Evolutionary conservation across 768 basidiomycete species (phyloP).

Genomic region (Rhizopogon rudus): DNA sequence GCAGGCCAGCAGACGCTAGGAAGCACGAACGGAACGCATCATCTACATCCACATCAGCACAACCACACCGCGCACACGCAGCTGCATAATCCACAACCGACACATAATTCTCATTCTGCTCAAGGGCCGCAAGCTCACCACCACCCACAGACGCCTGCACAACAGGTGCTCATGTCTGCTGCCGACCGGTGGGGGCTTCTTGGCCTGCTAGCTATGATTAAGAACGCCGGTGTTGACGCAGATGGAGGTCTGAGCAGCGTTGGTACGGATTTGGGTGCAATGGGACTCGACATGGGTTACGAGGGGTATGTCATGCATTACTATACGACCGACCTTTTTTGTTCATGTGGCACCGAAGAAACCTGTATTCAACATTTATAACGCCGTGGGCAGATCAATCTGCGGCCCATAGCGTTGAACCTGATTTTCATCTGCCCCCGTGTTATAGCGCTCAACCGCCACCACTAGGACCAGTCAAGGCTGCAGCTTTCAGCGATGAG

Average conservation of each 20-base stretch:
- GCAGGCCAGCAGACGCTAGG: constrained; percentile 27
- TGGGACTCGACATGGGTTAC: constrained; percentile 87
- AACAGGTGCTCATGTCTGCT: constrained; percentile 87
- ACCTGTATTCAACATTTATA: constrained; percentile 88
- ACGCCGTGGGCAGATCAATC: constrained; percentile 95
- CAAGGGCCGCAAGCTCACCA: constrained; percentile 29
- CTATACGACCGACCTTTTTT: constrained; percentile 14
- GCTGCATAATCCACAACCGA: constrained; percentile 17
- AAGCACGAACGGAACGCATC: constrained; percentile 33
- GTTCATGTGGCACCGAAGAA: constrained; percentile 40
- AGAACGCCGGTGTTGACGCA: constrained; percentile 67
- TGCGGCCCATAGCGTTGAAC: constrained; percentile 81
- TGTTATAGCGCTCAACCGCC: constrained; percentile 93
- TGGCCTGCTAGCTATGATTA: constrained; percentile 82
- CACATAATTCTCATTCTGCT: constrained; percentile 11
- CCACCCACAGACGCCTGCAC: constrained; percentile 83
- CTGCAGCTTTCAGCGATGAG: constrained; percentile 86
- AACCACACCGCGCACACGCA: constrained; percentile 25
- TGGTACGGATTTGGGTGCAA: constrained; percentile 87
- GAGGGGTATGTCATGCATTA: constrained; percentile 58
- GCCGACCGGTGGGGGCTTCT: constrained; percentile 95
- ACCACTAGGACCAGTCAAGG: constrained; percentile 77
- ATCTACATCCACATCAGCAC: constrained; percentile 31
- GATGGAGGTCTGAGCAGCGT: constrained; percentile 80
- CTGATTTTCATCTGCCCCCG: constrained; percentile 83